Base-by-base conservation (phyloP, 768 basidiomycete species). In the Podaxis pistillaris region DNA sequence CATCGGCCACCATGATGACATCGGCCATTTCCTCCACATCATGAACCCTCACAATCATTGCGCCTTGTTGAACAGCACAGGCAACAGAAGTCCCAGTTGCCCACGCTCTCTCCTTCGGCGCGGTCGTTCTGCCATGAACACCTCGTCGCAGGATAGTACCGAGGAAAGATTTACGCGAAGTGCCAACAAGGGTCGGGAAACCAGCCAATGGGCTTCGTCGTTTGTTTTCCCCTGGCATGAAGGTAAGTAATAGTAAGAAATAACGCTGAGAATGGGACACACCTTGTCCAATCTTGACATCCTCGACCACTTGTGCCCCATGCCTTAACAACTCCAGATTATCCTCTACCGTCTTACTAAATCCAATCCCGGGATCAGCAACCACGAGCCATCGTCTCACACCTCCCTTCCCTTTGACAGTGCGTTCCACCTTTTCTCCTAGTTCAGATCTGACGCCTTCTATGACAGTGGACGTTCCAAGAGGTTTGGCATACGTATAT, bases 341-440 rank as follows among this genome's bases (percentile, higher is more conserved):
- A 4, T 83, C 93, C 30, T 87, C 81, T 2, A 87, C 71, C 0
- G 86, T 83, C 74, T 98, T 98, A 74, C 95, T 96, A 73, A 98
- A 99, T 37, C 97, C 96, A 57, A 98, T 77, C 0, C 96, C 96
- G 2, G 96, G 93, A 75, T 98, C 97, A 26, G 89, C 82, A 57
- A 98, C 82, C 64, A 98, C 85, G 63, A 92, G 82, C 96, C 96
- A 98, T 56, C 91, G 76, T 60, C 92, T 80, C 9, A 98, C 74
- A 0, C 94, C 93, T 0, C 87, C 87, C 54, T 73, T 78, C 0
- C 89, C 89, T 30, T 76, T 80, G 24, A 97, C 81, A 26, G 90
- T 84, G 8, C 71, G 67, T 9, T 87, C 80, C 1, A 94, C 83
- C 67, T 88, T 88, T 44, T 73, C 75, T 0, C 89, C 91, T 1